Evolutionary conservation across 1,284 basidiomycete species (phyloP).

Genomic region (Fistulinella cinereoalba): DNA sequence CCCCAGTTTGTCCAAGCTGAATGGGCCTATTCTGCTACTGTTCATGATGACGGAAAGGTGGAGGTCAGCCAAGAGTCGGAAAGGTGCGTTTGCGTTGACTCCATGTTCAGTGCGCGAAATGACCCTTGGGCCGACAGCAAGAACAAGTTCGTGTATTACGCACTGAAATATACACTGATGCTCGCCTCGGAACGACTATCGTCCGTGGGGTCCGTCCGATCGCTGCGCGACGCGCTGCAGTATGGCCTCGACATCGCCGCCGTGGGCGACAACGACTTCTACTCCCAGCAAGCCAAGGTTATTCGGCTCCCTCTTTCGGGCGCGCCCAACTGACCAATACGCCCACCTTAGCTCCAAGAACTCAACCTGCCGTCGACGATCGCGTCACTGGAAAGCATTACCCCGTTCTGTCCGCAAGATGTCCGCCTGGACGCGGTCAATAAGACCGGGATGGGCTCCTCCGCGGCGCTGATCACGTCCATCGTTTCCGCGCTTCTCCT

Average conservation of each 20-base stretch:
- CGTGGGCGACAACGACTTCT: constrained; percentile 96
- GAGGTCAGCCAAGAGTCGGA: constrained; percentile 45
- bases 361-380: constrained; percentile 58
- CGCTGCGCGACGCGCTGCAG: constrained; percentile 46
- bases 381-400: constrained; percentile 59
- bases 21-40: constrained; percentile 71
- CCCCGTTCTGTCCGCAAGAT: constrained; percentile 74
- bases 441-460: constrained; percentile 97
- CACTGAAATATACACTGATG: constrained; percentile 74
- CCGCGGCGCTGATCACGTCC: constrained; percentile 95
- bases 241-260: constrained; percentile 74
- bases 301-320: not conserved
- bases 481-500: constrained; percentile 84
- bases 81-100: constrained; percentile 38
- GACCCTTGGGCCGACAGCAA: constrained; percentile 29
- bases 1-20: constrained; percentile 84
- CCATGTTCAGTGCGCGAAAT: not conserved
- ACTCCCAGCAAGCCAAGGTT: constrained; percentile 88
- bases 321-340: constrained; percentile 8
- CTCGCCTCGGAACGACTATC: constrained; percentile 55
- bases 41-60: constrained; percentile 39
- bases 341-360: constrained; percentile 54
- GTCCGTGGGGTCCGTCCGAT: constrained; percentile 46
- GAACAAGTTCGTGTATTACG: constrained; percentile 93
- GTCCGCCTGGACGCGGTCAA: constrained; percentile 78